A percentile compares a stretch with the other conserved stretches of the same genome.
Conservation (phyloP, 2,329 filamentous ascomycete genomes). For the Fonsecaea monophora region DNA sequence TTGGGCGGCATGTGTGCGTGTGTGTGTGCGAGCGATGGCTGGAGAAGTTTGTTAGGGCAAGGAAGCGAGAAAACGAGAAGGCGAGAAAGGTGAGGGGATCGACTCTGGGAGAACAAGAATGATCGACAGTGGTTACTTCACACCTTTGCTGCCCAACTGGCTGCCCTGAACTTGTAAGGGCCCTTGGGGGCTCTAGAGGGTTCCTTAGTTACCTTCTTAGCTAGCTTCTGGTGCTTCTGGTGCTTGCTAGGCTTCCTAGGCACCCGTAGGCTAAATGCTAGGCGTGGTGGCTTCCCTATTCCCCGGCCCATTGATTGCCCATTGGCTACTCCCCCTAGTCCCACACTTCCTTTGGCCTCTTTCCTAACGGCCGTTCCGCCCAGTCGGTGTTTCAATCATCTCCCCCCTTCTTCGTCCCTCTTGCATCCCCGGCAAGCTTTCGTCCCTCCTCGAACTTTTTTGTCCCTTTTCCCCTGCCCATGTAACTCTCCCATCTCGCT, state of each 20-base stretch:
- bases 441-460: conserved; percentile 6
- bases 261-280: background rate
- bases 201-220: background rate
- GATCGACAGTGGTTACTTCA: conserved; percentile 7
- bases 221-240: conserved; percentile 4
- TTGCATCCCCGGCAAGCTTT: conserved; percentile 21
- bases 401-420: conserved; percentile 7
- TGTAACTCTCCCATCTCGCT: conserved; percentile 26
- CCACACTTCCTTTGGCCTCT: background rate
- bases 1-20: background rate
- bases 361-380: conserved; percentile 5
- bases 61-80: background rate
- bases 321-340: background rate
- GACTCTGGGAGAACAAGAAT: background rate
- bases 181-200: background rate
- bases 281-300: conserved; percentile 3
- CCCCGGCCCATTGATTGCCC: background rate
- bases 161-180: background rate
- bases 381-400: conserved; percentile 19
- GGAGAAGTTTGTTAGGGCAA: background rate
- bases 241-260: background rate
- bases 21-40: background rate
- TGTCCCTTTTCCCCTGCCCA: background rate
- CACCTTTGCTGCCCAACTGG: conserved; percentile 22
- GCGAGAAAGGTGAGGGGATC: background rate